phyloP scores from a whole-genome alignment of 768 basidiomycete genomes.

The Leccinum ochraceum region DNA sequence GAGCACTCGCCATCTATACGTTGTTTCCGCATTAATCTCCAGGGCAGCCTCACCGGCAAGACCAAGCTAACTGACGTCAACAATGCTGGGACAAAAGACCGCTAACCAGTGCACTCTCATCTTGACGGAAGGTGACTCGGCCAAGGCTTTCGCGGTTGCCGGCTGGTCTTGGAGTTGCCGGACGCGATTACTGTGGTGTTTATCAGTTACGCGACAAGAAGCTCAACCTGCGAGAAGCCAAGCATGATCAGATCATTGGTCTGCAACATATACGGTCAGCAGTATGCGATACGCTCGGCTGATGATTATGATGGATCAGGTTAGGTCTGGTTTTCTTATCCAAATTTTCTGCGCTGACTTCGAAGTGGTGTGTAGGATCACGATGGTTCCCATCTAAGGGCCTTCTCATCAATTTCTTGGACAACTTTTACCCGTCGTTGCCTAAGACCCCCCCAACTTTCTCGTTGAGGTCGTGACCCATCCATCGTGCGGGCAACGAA shows the following conservation, averaged over 20 bases:
- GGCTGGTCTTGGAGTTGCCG: constrained; percentile 42
- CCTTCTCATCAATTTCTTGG: constrained; percentile 96
- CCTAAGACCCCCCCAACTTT: constrained; percentile 78
- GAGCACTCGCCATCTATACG: constrained; percentile 19
- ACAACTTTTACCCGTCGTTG: constrained; percentile 94
- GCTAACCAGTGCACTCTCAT: constrained; percentile 90
- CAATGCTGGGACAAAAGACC: constrained; percentile 83
- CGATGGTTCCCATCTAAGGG: constrained; percentile 99
- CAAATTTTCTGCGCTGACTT: not conserved
- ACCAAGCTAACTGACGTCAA: constrained; percentile 96
- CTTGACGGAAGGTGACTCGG: constrained; percentile 98
- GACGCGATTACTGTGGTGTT: too few species aligned
- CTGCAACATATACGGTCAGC: too few species aligned
- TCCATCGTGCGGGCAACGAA: constrained; percentile 70
- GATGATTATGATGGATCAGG: too few species aligned
- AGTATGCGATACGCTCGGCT: too few species aligned
- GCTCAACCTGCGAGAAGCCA: too few species aligned
- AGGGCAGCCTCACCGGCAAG: constrained; percentile 77
- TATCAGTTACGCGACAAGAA: too few species aligned
- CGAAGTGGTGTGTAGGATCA: constrained; percentile 68
- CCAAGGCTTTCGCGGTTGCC: constrained; percentile 94
- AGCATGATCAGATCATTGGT: too few species aligned
- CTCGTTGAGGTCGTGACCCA: constrained; percentile 98
- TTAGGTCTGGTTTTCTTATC: not conserved
- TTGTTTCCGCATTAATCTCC: constrained; percentile 2